phyloP scores from a whole-genome alignment of 257 asterid species.

The Solanum appendiculatum region DNA sequence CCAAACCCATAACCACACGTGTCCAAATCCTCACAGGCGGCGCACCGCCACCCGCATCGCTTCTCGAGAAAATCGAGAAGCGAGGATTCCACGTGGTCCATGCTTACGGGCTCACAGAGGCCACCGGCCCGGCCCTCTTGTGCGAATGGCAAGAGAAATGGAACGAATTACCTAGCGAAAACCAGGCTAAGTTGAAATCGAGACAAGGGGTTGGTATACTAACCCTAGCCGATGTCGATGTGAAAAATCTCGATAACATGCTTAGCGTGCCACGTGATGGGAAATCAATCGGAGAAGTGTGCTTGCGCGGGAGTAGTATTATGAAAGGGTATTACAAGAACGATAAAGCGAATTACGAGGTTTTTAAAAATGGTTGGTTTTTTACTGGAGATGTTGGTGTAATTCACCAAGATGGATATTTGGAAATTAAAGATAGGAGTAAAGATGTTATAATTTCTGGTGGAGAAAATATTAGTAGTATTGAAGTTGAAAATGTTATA shows the following conservation, averaged over 20 bases:
- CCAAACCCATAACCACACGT: conserved; percentile 15
- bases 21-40: conserved; percentile 76
- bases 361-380: conserved; percentile 64
- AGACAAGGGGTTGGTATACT: conserved; percentile 67
- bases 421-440: conserved; percentile 22
- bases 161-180: conserved; percentile 27
- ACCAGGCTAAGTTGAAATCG: conserved; percentile 45
- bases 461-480: conserved; percentile 87
- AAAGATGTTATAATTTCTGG: conserved; percentile 75
- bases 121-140: conserved; percentile 81
- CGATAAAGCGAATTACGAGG: conserved; percentile 33
- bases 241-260: neutral
- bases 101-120: conserved; percentile 89
- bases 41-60: conserved; percentile 65
- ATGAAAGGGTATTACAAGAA: conserved; percentile 83
- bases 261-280: neutral
- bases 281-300: neutral
- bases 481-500: conserved; percentile 66
- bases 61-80: conserved; percentile 43
- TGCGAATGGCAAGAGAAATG: conserved; percentile 79
- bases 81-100: conserved; percentile 75
- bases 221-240: neutral
- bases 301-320: neutral
- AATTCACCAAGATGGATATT: conserved; percentile 72
- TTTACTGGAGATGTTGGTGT: conserved; percentile 82